Conservation (phyloP, 179 eudicot species). For the Camellia oleifera region DNA sequence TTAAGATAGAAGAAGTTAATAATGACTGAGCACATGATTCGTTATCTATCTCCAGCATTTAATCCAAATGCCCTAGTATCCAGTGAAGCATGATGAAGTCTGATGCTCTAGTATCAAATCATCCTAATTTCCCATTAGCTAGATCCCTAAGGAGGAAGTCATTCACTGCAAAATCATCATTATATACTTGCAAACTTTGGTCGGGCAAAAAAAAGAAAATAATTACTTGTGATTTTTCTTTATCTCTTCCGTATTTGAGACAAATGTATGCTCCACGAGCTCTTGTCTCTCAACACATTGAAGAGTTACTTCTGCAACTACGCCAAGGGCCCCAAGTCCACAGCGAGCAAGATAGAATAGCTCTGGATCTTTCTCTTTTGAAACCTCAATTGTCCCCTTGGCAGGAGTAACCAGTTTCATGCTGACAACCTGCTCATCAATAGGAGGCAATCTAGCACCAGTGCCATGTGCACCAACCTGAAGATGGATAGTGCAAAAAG, state of each 20-base stretch:
- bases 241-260: constrained; percentile 72
- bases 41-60: background rate
- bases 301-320: constrained; percentile 95
- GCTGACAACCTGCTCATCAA: constrained; percentile 94
- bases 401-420: constrained; percentile 94
- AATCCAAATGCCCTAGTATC: background rate
- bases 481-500: constrained; percentile 14
- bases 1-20: background rate
- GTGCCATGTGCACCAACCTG: constrained; percentile 99
- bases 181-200: constrained; percentile 5
- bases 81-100: background rate
- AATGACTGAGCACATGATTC: background rate
- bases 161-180: background rate
- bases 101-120: background rate
- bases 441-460: constrained; percentile 94
- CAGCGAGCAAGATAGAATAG: constrained; percentile 95
- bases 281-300: constrained; percentile 96
- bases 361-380: constrained; percentile 89
- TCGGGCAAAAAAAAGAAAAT: constrained; percentile 16
- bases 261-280: constrained; percentile 93
- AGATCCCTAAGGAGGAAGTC: background rate
- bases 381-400: constrained; percentile 87
- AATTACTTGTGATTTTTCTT: constrained; percentile 97
- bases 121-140: background rate
- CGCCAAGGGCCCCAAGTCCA: constrained; percentile 97